Evolutionary conservation across 331 rosid genomes (phyloP).

Genomic region (Malus hybrid): DNA sequence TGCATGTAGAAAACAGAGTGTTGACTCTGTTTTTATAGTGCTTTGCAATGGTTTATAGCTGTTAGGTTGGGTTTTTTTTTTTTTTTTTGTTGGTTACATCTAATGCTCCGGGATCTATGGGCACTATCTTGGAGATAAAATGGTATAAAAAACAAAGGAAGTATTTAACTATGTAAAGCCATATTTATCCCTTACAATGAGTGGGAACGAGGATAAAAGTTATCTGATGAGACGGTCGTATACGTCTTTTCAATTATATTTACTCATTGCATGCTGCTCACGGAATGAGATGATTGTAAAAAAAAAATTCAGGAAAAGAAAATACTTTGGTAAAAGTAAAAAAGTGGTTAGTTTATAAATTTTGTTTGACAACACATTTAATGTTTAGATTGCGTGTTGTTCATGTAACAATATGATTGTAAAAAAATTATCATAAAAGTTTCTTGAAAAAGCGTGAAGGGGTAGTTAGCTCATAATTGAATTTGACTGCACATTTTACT

Average conservation of each 20-base stretch:
- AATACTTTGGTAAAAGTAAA: neutral
- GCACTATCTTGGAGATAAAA: neutral
- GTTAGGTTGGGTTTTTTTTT: neutral
- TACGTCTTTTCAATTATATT: neutral
- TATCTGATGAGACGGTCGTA: neutral
- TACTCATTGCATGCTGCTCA: neutral
- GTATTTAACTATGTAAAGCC: neutral
- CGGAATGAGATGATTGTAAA: neutral
- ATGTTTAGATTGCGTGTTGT: too few relatives aligned
- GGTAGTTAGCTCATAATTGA: neutral
- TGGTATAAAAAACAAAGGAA: neutral
- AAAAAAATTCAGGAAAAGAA: neutral
- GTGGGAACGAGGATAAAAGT: neutral
- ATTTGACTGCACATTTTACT: neutral
- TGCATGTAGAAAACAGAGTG: neutral
- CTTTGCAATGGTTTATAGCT: neutral
- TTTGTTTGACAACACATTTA: neutral
- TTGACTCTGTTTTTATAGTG: neutral
- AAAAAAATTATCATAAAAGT: neutral
- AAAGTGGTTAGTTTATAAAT: neutral
- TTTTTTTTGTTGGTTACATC: neutral
- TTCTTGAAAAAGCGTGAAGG: neutral
- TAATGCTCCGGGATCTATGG: neutral
- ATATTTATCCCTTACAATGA: neutral
- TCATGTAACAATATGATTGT: too few relatives aligned